phyloP scores from a whole-genome alignment of 2,329 filamentous ascomycete genomes.

The Tolypocladium sp. region DNA sequence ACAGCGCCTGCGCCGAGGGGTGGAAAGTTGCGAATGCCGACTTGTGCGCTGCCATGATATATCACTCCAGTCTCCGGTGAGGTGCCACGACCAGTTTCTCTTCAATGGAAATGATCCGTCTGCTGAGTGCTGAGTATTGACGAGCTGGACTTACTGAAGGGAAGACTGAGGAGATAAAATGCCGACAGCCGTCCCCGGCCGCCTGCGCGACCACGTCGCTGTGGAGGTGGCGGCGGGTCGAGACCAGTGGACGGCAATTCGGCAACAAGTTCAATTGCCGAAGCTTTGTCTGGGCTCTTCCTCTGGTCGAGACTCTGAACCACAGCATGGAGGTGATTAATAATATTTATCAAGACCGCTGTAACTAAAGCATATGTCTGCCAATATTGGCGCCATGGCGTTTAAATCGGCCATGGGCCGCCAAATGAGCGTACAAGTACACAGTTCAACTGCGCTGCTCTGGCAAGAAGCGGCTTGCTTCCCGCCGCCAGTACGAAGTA shows the following conservation, averaged over 20 bases:
- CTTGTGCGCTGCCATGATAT: neutral
- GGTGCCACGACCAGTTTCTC: neutral
- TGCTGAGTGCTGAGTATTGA: neutral
- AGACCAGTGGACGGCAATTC: neutral
- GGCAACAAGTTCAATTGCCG: neutral
- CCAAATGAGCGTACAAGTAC: too few species aligned
- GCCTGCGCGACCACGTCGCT: neutral
- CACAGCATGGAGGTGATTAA: too few species aligned
- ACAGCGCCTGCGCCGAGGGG: constrained; percentile 15
- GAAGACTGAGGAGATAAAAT: neutral
- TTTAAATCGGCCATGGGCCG: too few species aligned
- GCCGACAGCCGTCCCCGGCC: neutral
- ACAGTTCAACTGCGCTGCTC: too few species aligned
- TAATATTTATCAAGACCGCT: too few species aligned
- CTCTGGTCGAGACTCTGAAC: too few species aligned
- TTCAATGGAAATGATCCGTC: neutral
- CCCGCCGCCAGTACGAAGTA: too few species aligned
- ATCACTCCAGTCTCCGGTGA: neutral
- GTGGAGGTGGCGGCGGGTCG: neutral
- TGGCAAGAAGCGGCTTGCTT: too few species aligned
- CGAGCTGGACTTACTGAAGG: neutral
- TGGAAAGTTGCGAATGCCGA: constrained; percentile 2
- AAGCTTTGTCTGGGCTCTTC: neutral
- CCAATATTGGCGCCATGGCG: too few species aligned
- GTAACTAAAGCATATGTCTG: too few species aligned